phyloP scores from a whole-genome alignment of 1,139 yeast species.

The Eremothecium coryli region DNA sequence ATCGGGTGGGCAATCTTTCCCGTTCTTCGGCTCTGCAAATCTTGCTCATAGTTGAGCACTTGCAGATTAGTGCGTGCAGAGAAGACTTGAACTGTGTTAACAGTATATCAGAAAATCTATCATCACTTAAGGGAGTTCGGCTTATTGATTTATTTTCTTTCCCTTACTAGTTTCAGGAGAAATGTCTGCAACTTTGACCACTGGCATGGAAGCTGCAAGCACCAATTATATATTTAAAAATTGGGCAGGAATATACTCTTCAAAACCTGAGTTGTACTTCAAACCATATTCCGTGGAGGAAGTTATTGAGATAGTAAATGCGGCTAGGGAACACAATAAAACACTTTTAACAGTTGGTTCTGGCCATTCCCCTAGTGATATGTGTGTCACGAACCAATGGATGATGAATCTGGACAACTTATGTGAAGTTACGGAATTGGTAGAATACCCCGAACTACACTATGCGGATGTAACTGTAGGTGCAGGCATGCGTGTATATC shows the following conservation, averaged over 20 bases:
- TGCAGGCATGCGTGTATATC: conserved; percentile 80
- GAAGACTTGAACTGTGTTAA: too few species aligned
- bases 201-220: not conserved
- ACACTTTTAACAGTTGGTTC: conserved; percentile 85
- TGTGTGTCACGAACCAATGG: conserved; percentile 88
- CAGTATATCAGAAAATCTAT: too few species aligned
- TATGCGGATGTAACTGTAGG: conserved; percentile 88
- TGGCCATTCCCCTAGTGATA: conserved; percentile 89
- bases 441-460: conserved; percentile 40
- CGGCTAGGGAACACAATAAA: conserved; percentile 50
- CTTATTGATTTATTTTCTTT: too few species aligned
- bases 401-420: conserved; percentile 75
- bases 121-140: too few species aligned
- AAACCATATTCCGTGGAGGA: conserved; percentile 66
- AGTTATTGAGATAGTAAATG: conserved; percentile 51
- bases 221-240: conserved; percentile 39
- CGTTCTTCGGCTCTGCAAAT: too few species aligned
- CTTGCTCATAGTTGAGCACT: too few species aligned
- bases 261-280: conserved; percentile 67
- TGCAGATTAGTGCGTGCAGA: too few species aligned
- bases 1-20: too few species aligned
- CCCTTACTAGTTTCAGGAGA: too few species aligned
- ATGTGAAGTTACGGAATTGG: conserved; percentile 42
- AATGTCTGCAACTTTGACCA: not conserved
- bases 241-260: conserved; percentile 86